Evolutionary conservation across 768 basidiomycete genomes (phyloP), one percentile per base, ranked within the genome.

Genomic region (Leccinum rimulosum): DNA sequence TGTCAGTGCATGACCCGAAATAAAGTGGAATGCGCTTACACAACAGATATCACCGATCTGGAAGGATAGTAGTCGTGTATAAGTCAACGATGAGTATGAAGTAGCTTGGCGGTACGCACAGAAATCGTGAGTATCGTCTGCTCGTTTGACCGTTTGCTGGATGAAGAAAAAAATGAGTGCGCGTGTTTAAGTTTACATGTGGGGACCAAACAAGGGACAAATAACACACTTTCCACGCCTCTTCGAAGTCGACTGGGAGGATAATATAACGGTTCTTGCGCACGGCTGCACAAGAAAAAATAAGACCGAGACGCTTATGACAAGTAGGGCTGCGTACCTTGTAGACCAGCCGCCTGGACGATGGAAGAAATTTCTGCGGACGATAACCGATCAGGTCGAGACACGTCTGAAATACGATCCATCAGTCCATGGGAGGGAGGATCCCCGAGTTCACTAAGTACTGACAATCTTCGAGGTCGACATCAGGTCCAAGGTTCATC

Each of bases 201-300:
- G 58, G 62, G 64, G 60, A 61, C 68, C 76, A 82, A 82, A 80
- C 70, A 83, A 64, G 33, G 59, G 10, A 64, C 70, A 86, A 88
- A 85, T 64, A 82, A 84, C 91, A 69, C 65, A 96, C 95, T 83
- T 98, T 98, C 95, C 95, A 99, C 71, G 95, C 95, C 75, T 98
- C 96, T 73, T 99, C 97, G 68, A 99, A 98, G 82, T 99, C 97
- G 14, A 89, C 84, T 0, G 97, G 96, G 22, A 98, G 79, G 70
- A 99, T 95, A 50, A 99, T 85, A 77, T 99, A 99, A 69, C 96
- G 89, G 75, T 98, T 98, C 79, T 98, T 98, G 59, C 96, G 88
- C 15, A 98, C 96, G 64, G 95, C 95, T 69, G 36, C 43, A 19
- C 43, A 52, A 58, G 51, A 38, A 22, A 27, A 31, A 15, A 47